A percentile compares a stretch with the other conserved stretches of the same genome.
Conservation (phyloP, 495 filamentous ascomycete genomes). For the Daldinia bambusicola region DNA sequence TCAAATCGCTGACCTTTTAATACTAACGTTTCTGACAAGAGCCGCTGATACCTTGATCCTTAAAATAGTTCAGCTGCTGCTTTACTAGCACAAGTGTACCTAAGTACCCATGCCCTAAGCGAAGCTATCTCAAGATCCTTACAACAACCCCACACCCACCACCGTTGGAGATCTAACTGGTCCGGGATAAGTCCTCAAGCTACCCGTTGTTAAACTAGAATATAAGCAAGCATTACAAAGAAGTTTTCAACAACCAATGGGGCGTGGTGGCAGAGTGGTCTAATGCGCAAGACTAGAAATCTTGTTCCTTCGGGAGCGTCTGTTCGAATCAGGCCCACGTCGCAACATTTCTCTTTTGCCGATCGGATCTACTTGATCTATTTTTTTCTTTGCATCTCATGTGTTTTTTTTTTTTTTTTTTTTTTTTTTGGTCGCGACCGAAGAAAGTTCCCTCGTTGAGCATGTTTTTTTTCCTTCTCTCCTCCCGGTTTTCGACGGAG, state of each 20-base stretch:
- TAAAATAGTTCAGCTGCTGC: no score
- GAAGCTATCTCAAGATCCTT: neutral
- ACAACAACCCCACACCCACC: neutral
- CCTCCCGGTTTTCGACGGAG: neutral
- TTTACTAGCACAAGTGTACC: no score
- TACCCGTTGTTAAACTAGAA: neutral
- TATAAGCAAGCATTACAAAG: neutral
- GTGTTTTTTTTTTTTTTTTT: no score
- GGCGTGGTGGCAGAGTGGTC: conserved; percentile 15
- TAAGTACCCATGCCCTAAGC: no score
- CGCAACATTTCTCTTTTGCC: neutral
- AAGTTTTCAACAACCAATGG: neutral
- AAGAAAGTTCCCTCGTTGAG: no score
- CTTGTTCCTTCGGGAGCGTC: conserved; percentile 21
- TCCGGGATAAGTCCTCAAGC: neutral
- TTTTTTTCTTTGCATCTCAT: no score
- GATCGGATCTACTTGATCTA: no score
- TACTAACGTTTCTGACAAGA: no score
- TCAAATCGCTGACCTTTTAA: no score
- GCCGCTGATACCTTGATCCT: no score
- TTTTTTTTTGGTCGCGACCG: no score
- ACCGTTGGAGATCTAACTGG: neutral
- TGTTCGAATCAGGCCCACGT: conserved; percentile 17
- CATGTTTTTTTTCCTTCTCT: neutral
- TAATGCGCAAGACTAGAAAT: conserved; percentile 22